Conservation (phyloP, 345 rosid species). For the Odontarrhena argentea region DNA sequence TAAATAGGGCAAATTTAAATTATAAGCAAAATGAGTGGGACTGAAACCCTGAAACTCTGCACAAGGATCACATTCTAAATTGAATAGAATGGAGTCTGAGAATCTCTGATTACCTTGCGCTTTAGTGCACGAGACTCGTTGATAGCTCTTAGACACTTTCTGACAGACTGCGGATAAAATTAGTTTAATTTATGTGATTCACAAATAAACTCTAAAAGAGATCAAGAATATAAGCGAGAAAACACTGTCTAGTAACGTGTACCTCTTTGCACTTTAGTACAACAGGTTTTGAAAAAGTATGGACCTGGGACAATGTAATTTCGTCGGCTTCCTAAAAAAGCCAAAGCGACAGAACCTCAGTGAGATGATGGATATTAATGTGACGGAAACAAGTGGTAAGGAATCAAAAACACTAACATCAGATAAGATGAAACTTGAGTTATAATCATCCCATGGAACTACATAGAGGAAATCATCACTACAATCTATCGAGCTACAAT, state of each 20-base stretch:
- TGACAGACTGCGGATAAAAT: slow-evolving; percentile 61
- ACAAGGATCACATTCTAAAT: slow-evolving; percentile 8
- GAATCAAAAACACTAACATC: slow-evolving; percentile 20
- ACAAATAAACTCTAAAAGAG: slow-evolving; percentile 23
- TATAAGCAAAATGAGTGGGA: slow-evolving; percentile 23
- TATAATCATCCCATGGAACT: slow-evolving; percentile 7
- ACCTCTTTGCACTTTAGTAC: slow-evolving; percentile 93
- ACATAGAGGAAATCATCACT: slow-evolving; percentile 29
- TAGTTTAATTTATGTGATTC: slow-evolving; percentile 11
- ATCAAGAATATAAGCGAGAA: background rate
- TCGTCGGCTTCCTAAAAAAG: slow-evolving; percentile 79
- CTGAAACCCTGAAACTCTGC: slow-evolving; percentile 24
- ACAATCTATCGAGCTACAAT: slow-evolving; percentile 17
- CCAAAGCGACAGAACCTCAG: slow-evolving; percentile 35
- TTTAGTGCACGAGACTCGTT: slow-evolving; percentile 96
- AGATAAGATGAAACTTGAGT: slow-evolving; percentile 2
- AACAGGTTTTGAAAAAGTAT: slow-evolving; percentile 60
- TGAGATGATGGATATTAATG: slow-evolving; percentile 19
- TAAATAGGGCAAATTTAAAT: slow-evolving; percentile 1
- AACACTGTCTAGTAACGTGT: slow-evolving; percentile 22
- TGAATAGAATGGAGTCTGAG: slow-evolving; percentile 30
- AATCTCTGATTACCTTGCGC: slow-evolving; percentile 70
- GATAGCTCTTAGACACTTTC: slow-evolving; percentile 86
- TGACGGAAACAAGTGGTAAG: slow-evolving; percentile 13
- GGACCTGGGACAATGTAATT: slow-evolving; percentile 63